These are phyloP conservation scores for Penicillium hesseltinei DNA, from an alignment of 2,329 filamentous ascomycete species.

Conservation along the genomic window DNA sequence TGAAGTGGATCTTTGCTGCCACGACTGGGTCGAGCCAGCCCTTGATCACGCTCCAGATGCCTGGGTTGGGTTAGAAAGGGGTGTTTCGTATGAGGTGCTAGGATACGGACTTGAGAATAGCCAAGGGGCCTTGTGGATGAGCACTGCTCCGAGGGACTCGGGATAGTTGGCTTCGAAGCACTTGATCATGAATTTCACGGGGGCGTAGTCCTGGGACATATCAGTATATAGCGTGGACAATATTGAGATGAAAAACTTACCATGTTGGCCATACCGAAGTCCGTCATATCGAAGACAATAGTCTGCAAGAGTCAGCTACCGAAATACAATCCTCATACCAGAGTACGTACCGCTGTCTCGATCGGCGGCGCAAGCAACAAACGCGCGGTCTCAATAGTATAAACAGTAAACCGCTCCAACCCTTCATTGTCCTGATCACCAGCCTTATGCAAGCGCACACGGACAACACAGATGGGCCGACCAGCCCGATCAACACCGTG, in stretches of 20 bases:
- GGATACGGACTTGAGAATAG: conserved; percentile 74
- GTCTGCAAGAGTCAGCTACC: conserved; percentile 55
- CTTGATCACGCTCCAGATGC: conserved; percentile 93
- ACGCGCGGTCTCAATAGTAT: conserved; percentile 89
- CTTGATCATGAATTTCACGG: conserved; percentile 99
- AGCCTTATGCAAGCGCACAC: conserved; percentile 75
- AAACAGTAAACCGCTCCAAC: conserved; percentile 87
- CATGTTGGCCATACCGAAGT: conserved; percentile 94
- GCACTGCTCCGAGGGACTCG: conserved; percentile 81
- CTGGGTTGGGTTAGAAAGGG: conserved; percentile 41
- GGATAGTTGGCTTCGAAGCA: conserved; percentile 99
- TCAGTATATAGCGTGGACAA: conserved; percentile 5
- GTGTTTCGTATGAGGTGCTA: neutral
- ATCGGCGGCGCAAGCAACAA: conserved; percentile 75
- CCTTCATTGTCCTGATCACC: conserved; percentile 79
- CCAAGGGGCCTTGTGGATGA: conserved; percentile 97
- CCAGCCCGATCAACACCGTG: conserved; percentile 83
- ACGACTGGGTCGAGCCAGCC: conserved; percentile 98
- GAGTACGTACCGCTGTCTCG: conserved; percentile 78
- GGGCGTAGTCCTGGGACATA: conserved; percentile 71
- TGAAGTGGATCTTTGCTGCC: conserved; percentile 90
- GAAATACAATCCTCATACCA: conserved; percentile 1
- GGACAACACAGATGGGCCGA: conserved; percentile 81
- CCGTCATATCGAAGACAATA: conserved; percentile 93
- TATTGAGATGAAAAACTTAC: conserved; percentile 42